Evolutionary conservation across 805 yeast species (phyloP).

Genomic region (Candida railenensis): DNA sequence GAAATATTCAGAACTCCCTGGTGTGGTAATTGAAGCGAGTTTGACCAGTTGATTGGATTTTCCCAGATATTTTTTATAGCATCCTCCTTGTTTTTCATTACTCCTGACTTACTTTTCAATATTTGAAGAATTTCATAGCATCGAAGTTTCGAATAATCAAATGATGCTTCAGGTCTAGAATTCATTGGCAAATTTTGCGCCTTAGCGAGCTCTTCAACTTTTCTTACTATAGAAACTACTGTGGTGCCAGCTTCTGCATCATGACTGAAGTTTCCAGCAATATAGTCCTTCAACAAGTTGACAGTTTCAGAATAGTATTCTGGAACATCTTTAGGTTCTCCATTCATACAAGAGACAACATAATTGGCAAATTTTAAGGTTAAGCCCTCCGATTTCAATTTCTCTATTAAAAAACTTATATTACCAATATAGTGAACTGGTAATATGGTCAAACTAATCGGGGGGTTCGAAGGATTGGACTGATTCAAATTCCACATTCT

Average conservation of each 20-base stretch:
- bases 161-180: constrained; percentile 11
- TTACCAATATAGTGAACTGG: constrained; percentile 20
- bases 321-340: not conserved
- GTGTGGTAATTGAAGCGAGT: constrained; percentile 43
- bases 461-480: constrained; percentile 25
- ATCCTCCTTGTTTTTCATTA: constrained; percentile 13
- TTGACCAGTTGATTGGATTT: constrained; percentile 56
- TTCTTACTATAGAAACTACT: constrained; percentile 33
- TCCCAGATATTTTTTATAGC: constrained; percentile 13
- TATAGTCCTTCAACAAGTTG: constrained; percentile 51
- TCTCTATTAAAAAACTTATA: constrained; percentile 14
- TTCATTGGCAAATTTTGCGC: not conserved
- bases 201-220: constrained; percentile 17
- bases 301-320: constrained; percentile 35
- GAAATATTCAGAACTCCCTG: constrained; percentile 42
- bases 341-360: constrained; percentile 11
- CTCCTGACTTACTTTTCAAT: constrained; percentile 27
- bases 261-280: constrained; percentile 52
- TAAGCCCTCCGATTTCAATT: constrained; percentile 21
- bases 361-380: constrained; percentile 19
- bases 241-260: constrained; percentile 48
- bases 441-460: constrained; percentile 31
- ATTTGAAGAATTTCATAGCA: constrained; percentile 47
- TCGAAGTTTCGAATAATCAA: constrained; percentile 51
- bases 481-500: constrained; percentile 42